Conservation (phyloP, 129 eudicot genomes). For the Deinandra increscens region DNA sequence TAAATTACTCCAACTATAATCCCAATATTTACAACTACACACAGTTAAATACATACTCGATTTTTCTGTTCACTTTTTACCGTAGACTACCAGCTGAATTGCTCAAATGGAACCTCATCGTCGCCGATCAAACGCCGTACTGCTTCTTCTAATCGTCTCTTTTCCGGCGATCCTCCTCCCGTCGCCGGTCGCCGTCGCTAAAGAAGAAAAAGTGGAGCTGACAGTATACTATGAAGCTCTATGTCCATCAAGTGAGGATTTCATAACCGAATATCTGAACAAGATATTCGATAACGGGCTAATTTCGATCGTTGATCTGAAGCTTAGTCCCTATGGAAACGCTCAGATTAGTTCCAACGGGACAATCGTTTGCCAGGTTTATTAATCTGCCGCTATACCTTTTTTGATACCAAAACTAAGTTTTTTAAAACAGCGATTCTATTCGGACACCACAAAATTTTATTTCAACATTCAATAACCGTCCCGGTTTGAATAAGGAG, state of each 20-base stretch:
- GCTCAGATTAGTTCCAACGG: conserved; percentile 45
- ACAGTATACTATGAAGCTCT: conserved; percentile 63
- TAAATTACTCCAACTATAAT: neutral
- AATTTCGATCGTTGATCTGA: conserved; percentile 46
- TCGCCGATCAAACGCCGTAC: too few relatives aligned
- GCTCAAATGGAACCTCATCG: conserved; percentile 15
- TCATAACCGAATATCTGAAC: conserved; percentile 45
- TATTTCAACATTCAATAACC: too few relatives aligned
- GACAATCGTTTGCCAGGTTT: conserved; percentile 74
- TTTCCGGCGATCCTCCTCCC: conserved; percentile 5
- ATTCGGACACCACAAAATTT: too few relatives aligned
- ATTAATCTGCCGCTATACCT: too few relatives aligned
- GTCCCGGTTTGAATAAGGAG: too few relatives aligned
- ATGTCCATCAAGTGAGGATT: conserved; percentile 61
- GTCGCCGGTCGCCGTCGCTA: neutral
- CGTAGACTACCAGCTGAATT: neutral
- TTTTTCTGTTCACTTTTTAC: neutral
- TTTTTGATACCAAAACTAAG: too few relatives aligned
- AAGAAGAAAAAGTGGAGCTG: conserved; percentile 45
- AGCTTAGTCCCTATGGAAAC: conserved; percentile 78
- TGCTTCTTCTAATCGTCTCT: neutral
- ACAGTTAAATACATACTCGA: neutral
- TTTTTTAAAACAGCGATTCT: too few relatives aligned
- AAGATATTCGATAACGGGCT: conserved; percentile 56
- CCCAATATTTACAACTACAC: neutral